Evolutionary conservation across 139 green algal species (phyloP), one percentile per base, ranked within the genome.

Genomic region (Chlorella sp.): DNA sequence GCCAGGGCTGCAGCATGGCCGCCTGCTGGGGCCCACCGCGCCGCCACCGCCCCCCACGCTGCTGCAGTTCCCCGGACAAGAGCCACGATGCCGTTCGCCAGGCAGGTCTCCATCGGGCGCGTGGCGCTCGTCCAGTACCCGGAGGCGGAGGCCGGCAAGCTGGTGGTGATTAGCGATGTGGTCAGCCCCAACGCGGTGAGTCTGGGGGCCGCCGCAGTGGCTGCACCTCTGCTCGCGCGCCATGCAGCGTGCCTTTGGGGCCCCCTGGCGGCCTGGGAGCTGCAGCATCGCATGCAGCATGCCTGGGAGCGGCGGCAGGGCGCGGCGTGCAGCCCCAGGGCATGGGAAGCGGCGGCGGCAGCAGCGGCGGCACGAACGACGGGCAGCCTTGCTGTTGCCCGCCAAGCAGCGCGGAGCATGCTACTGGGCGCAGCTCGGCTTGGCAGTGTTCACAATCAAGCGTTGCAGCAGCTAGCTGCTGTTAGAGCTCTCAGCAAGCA

Each of bases 141-240:
- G 36, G 91, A 90, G 22, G 76, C 86, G 70, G 89, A 94, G 76
- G 85, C 91, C 62, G 92, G 91, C 84, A 92, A 94, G 78, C 77
- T 94, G 65, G 80, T 94, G 40, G 91, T 91, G 79, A 93, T 91
- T 64, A 89, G 88, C 76, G 91, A 94, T 56, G 83, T 93, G 28
- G 87, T 99, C 34, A 96, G 99, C 92, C 92, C 97, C 79, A 98
- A 98, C 92, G 93, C 96, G 91, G 97, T 99, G 85, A 86, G 92
- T 70, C 72, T 40, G 13, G 43, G 72, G 38, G 43, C 30, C 51
- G 28, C 13, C 72, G 44, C 43, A 28, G 44, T 30, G 43, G 72
- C 28, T 58, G 43, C 43, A 60, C 51, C 51, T 60, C 51, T 60
- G 51, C 51, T 44, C 40, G 41, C 40, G 70, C 41, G 72, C 56